Conservation (phyloP, 2,329 filamentous ascomycete genomes). For the Microdochium nivale region DNA sequence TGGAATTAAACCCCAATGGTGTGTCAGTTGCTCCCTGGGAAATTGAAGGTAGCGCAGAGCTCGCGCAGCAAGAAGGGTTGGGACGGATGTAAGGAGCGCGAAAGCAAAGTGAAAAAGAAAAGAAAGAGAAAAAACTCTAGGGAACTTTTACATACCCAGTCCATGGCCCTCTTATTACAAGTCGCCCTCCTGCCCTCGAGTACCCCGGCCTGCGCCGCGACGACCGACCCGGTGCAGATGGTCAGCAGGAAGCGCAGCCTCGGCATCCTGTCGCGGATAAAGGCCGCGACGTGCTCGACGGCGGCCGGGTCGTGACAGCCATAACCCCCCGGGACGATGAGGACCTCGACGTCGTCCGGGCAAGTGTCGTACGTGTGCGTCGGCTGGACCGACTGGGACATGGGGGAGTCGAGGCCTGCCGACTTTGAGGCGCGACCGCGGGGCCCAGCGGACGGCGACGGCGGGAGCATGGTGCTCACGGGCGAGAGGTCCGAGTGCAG, state of each 20-base stretch:
- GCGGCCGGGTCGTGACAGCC: constrained; percentile 32
- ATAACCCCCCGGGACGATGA: constrained; percentile 57
- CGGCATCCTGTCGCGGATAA: constrained; percentile 34
- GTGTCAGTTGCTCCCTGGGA: not conserved
- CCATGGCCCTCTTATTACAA: constrained; percentile 55
- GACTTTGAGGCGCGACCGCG: constrained; percentile 4
- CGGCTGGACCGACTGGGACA: constrained; percentile 26
- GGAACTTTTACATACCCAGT: constrained; percentile 27
- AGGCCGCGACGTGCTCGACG: constrained; percentile 29
- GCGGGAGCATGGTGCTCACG: constrained; percentile 23
- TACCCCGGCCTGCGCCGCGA: constrained; percentile 50
- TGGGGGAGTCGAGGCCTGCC: constrained; percentile 16
- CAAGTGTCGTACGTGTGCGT: constrained; percentile 44
- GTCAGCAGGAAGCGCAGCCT: constrained; percentile 48
- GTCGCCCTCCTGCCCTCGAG: constrained; percentile 54
- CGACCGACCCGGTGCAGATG: constrained; percentile 56
- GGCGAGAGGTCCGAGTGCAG: constrained; percentile 31
- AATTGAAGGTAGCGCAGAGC: not conserved
- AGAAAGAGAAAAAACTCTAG: constrained; percentile 1
- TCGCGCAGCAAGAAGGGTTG: not conserved
- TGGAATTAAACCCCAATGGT: not conserved
- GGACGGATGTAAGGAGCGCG: not conserved
- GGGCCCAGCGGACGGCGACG: no score
- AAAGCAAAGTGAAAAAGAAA: not conserved
- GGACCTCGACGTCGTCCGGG: constrained; percentile 47